Evolutionary conservation across 2,329 filamentous ascomycete species (phyloP), one percentile per base, ranked within the genome.

Genomic region (Plectosphaerella cucumerina): DNA sequence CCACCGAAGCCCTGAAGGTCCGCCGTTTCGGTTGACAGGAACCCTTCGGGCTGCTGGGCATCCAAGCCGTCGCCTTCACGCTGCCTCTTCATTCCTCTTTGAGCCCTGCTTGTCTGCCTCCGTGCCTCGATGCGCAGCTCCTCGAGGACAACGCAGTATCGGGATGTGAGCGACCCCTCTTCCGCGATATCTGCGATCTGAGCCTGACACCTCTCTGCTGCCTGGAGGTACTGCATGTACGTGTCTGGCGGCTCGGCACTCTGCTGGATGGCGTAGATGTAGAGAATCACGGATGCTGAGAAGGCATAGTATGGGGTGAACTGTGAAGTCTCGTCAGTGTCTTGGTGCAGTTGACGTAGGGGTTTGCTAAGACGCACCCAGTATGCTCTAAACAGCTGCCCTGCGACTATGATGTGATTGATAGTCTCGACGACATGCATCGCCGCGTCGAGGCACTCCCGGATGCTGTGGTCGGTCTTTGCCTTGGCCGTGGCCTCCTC

Each of bases 301-400:
- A 75, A 76, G 1, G 67, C 71, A 49, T 69, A 70, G 49, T 76
- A 75, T 31, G 70, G 69, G 2, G 61, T 65, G 37, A 68, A 66
- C 64, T 67, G 35, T n/a, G n/a, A n/a, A n/a, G n/a, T n/a, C n/a
- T n/a, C n/a, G n/a, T n/a, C 39, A 6, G 17, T 14, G 8, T 39
- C 11, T 9, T 20, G n/a, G n/a, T n/a, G n/a, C n/a, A n/a, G n/a
- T n/a, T n/a, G n/a, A n/a, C n/a, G n/a, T n/a, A n/a, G 31, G 6
- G n/a, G n/a, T n/a, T n/a, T n/a, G n/a, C n/a, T 10, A 1, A 51
- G 41, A 21, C 62, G 56, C 52, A 70, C 69, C 70, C 70, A 74
- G 50, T 71, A 73, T 1, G 67, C 65, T 6, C 62, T 62, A 44
- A 65, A 71, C 53, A 73, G 62, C 47, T 67, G 64, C 8, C 61